Percentiles rank a stretch among this genome's conserved stretches.
Conservation (phyloP, 768 basidiomycete genomes). For the Rhodotorula babjevae region DNA sequence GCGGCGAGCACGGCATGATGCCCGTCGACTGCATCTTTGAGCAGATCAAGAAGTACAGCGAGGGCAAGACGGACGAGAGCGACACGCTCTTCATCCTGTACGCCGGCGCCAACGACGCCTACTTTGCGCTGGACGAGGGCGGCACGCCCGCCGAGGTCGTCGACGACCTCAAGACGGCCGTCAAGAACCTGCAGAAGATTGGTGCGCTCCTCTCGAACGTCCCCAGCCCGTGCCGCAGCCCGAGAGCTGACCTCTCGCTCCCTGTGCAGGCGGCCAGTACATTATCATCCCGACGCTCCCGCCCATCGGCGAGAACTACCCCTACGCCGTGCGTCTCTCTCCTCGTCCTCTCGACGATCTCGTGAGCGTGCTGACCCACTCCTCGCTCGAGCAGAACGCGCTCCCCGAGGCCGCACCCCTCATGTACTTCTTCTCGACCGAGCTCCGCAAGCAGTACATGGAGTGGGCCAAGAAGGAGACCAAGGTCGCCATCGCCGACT, state of each 20-base stretch:
- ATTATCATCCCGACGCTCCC: conserved; percentile 14
- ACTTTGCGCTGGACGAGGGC: not conserved
- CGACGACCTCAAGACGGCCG: not conserved
- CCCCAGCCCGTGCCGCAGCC: no score
- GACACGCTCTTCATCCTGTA: conserved; percentile 10
- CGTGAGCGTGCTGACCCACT: not conserved
- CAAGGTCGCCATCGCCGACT: conserved; percentile 6
- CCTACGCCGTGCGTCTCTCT: conserved; percentile 8
- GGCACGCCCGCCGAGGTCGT: not conserved
- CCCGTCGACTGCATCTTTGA: conserved; percentile 17
- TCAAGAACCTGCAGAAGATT: not conserved
- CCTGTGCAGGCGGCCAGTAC: conserved; percentile 1
- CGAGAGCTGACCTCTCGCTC: not conserved
- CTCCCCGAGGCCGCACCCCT: not conserved
- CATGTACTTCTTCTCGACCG: not conserved
- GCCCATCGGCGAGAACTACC: conserved; percentile 6
- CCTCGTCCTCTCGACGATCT: not conserved
- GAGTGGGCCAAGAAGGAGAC: not conserved
- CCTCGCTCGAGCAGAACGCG: not conserved
- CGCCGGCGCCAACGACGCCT: conserved; percentile 18
- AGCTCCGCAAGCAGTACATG: not conserved
- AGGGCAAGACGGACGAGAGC: not conserved
- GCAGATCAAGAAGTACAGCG: conserved; percentile 2
- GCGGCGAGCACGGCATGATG: conserved; percentile 9
- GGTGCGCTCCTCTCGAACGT: not conserved